phyloP scores from a whole-genome alignment of 2,329 filamentous ascomycete genomes.

The Xylaria sp. region DNA sequence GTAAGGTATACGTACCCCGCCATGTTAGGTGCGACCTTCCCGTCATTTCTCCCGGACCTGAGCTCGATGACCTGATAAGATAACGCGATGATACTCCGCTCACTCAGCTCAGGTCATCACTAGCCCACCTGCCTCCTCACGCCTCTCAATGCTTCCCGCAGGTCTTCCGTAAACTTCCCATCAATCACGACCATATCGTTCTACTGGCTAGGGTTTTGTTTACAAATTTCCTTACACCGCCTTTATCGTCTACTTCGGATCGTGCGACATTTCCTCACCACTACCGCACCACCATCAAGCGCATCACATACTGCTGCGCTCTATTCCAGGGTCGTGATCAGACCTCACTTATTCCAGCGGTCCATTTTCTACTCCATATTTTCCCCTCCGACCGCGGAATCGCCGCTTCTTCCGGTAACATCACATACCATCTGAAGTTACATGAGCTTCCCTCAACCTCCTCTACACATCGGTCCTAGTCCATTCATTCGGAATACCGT shows the following conservation, averaged over 20 bases:
- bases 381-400: neutral
- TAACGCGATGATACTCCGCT: neutral
- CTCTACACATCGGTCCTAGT: neutral
- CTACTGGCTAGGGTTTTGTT: neutral
- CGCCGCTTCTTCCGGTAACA: neutral
- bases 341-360: neutral
- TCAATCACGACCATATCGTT: neutral
- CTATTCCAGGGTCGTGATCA: neutral
- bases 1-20: neutral
- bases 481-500: neutral
- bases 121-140: neutral
- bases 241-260: neutral
- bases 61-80: neutral
- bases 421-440: neutral
- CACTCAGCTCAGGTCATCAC: neutral
- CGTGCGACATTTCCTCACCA: neutral
- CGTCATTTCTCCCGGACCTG: neutral
- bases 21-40: neutral
- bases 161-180: neutral
- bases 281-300: neutral
- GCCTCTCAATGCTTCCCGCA: neutral
- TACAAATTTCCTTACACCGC: constrained; percentile 2
- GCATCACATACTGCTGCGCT: neutral
- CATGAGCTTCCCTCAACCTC: neutral
- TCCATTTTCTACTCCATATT: neutral